Evolutionary conservation across 208 protist genomes (phyloP).

Genomic region (Willaertia magna): DNA sequence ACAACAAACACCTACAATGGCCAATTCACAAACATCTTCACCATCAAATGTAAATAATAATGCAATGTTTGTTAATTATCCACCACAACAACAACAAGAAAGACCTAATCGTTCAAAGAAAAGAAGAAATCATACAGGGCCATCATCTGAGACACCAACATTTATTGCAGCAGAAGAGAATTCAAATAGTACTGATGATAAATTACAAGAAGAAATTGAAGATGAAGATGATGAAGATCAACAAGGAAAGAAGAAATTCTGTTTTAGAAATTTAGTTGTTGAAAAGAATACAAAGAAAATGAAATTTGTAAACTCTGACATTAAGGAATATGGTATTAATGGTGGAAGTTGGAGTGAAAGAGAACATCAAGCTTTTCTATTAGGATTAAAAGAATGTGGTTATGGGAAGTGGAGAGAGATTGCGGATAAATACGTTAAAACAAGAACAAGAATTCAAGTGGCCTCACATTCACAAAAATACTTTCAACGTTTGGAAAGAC

Average conservation of each 20-base stretch:
- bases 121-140: not conserved
- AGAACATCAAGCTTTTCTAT: slow-evolving; percentile 5
- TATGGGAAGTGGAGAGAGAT: not conserved
- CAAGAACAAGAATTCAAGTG: slow-evolving; percentile 3
- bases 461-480: slow-evolving; percentile 8
- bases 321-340: not conserved
- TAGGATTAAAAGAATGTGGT: not conserved
- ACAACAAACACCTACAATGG: not conserved
- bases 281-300: not conserved
- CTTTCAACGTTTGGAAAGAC: not conserved
- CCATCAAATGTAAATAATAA: not conserved
- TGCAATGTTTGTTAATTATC: not conserved
- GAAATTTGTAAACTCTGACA: not conserved
- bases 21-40: not conserved
- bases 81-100: not conserved
- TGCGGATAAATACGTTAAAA: not conserved
- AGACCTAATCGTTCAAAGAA: not conserved
- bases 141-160: not conserved
- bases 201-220: not conserved
- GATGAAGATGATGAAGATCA: not conserved
- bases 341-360: not conserved
- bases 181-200: not conserved
- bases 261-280: not conserved
- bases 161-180: not conserved
- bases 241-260: not conserved